phyloP scores from a whole-genome alignment of 2,329 filamentous ascomycete species.

The Neophaeococcomyces aloes region DNA sequence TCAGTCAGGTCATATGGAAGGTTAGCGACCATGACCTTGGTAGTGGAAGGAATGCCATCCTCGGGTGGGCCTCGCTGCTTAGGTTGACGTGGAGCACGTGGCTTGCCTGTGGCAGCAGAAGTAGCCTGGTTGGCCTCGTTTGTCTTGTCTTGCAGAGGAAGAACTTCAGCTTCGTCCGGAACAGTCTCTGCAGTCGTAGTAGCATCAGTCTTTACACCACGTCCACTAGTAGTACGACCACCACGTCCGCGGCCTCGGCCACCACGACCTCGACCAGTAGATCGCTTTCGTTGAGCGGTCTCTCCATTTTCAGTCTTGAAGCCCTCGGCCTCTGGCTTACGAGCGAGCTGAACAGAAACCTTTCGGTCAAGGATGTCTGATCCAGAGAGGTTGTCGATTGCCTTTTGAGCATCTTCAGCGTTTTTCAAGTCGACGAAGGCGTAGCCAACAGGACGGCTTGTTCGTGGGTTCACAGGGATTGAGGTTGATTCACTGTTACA shows the following conservation, averaged over 20 bases:
- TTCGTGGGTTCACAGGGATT: constrained; percentile 98
- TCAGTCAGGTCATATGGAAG: constrained; percentile 95
- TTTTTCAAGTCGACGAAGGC: constrained; percentile 97
- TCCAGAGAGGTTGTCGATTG: constrained; percentile 88
- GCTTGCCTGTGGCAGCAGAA: constrained; percentile 25
- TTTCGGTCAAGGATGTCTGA: constrained; percentile 98
- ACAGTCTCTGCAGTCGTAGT: constrained; percentile 38
- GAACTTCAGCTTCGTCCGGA: constrained; percentile 36
- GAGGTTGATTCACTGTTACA: constrained; percentile 80
- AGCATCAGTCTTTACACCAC: constrained; percentile 47
- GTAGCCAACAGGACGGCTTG: constrained; percentile 95
- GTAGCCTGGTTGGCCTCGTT: constrained; percentile 31
- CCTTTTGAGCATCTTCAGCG: constrained; percentile 85
- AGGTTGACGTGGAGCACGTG: constrained; percentile 46
- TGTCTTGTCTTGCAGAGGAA: constrained; percentile 53
- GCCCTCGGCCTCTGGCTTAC: constrained; percentile 79
- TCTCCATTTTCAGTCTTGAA: constrained; percentile 61
- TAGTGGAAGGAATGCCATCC: constrained; percentile 96
- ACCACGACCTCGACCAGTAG: constrained; percentile 49
- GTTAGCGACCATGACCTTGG: constrained; percentile 99
- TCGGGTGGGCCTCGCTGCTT: constrained; percentile 90
- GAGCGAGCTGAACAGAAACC: constrained; percentile 96
- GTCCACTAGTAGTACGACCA: constrained; percentile 59
- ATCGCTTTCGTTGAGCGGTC: constrained; percentile 48
- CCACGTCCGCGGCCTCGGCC: constrained; percentile 51